phyloP scores from a whole-genome alignment of 225 moss, liverwort and hornwort species.

The Polytrichum commune region DNA sequence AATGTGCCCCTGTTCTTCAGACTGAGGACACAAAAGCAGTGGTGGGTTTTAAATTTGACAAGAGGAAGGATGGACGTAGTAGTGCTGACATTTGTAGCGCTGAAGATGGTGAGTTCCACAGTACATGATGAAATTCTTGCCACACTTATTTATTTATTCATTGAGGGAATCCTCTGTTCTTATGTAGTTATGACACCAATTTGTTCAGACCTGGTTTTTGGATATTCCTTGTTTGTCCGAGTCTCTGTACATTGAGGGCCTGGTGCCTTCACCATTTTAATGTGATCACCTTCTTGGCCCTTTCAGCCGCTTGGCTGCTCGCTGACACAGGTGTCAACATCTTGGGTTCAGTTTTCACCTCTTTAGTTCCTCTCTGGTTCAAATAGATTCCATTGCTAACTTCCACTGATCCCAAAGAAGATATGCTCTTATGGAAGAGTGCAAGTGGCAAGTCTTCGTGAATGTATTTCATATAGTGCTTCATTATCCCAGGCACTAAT shows the following conservation, averaged over 20 bases:
- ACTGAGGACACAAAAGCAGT: too few relatives aligned
- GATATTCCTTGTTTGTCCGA: not conserved
- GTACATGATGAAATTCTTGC: constrained; percentile 3
- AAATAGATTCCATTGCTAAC: not conserved
- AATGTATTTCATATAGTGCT: not conserved
- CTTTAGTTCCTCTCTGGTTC: not conserved
- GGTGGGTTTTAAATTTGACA: not conserved
- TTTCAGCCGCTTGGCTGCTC: too few relatives aligned
- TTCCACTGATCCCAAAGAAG: not conserved
- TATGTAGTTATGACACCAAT: not conserved
- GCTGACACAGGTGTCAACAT: too few relatives aligned
- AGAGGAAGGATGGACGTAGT: constrained; percentile 14
- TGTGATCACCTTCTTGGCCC: too few relatives aligned
- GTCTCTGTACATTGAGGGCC: not conserved
- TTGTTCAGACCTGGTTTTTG: not conserved
- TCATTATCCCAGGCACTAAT: constrained; percentile 1
- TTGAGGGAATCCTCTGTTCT: not conserved
- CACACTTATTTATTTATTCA: not conserved
- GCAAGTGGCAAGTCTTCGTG: not conserved
- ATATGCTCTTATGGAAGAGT: not conserved
- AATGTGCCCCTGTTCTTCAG: too few relatives aligned
- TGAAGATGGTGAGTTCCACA: constrained; percentile 22
- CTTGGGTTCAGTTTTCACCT: too few relatives aligned
- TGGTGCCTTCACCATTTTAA: not conserved
- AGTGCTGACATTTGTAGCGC: constrained; percentile 3